A percentile compares a stretch with the other conserved stretches of the same genome.
These are phyloP conservation scores for Fraxinus greggii DNA, from an alignment of 305 asterid genomes.

Conservation along the genomic window DNA sequence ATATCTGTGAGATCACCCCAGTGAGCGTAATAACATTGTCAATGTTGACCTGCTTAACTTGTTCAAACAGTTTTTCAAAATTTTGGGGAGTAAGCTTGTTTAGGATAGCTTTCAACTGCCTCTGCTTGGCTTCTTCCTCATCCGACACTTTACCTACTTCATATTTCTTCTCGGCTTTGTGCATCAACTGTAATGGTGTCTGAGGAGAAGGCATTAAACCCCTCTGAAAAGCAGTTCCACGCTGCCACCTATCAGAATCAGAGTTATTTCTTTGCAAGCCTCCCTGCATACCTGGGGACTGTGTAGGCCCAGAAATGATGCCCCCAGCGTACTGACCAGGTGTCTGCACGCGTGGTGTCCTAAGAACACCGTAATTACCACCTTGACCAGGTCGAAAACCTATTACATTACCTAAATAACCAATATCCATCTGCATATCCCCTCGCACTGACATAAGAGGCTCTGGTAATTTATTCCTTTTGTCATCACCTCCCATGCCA, in stretches of 20 bases:
- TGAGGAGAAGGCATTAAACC: conserved; percentile 46
- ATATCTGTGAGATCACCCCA: conserved; percentile 54
- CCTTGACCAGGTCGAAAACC: conserved; percentile 38
- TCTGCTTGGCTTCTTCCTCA: conserved; percentile 53
- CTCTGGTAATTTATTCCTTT: conserved; percentile 43
- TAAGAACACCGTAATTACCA: conserved; percentile 35
- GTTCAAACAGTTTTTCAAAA: conserved; percentile 49
- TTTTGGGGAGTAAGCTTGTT: conserved; percentile 58
- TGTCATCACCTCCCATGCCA: conserved; percentile 51
- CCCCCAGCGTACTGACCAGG: conserved; percentile 31
- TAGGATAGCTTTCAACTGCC: conserved; percentile 44
- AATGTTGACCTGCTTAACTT: conserved; percentile 47
- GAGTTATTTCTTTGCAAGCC: conserved; percentile 36
- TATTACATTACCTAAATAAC: conserved; percentile 24
- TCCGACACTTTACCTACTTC: conserved; percentile 45
- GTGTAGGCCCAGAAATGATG: conserved; percentile 35
- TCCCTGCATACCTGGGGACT: conserved; percentile 33
- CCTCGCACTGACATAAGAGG: conserved; percentile 31
- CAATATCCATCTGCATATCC: conserved; percentile 32
- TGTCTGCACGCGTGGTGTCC: conserved; percentile 32
- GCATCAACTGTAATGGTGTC: conserved; percentile 46
- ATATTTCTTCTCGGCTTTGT: conserved; percentile 47
- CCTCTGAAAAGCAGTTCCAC: conserved; percentile 43
- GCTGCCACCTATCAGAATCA: conserved; percentile 51
- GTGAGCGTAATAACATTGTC: conserved; percentile 39